Evolutionary conservation across 2,329 filamentous ascomycete species (phyloP).

Genomic region (Calonectria henricotiae): DNA sequence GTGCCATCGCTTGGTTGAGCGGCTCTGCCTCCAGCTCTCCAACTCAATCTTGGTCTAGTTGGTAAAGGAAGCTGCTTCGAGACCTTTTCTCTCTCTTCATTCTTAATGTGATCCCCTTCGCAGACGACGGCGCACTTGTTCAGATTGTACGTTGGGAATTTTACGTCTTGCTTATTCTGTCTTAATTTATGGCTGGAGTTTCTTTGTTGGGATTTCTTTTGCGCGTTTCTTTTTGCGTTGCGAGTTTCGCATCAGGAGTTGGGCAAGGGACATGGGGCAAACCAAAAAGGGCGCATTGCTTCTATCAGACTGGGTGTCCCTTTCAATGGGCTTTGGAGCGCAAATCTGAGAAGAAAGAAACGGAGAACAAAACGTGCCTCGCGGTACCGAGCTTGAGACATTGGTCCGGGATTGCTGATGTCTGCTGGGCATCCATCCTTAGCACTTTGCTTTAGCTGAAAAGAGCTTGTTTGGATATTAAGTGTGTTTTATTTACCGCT

Average conservation of each 20-base stretch:
- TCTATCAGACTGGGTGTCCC: conserved; percentile 27
- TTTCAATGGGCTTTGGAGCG: conserved; percentile 24
- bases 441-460: conserved; percentile 12
- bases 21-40: conserved; percentile 55
- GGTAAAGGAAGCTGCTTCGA: conserved; percentile 36
- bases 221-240: conserved; percentile 28
- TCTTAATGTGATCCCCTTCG: neutral
- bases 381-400: conserved; percentile 37
- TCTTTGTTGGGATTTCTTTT: conserved; percentile 30
- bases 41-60: conserved; percentile 46
- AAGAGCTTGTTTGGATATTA: conserved; percentile 28
- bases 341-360: conserved; percentile 27
- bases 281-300: conserved; percentile 40
- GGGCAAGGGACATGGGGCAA: conserved; percentile 41
- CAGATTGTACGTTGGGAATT: conserved; percentile 29
- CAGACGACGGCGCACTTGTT: conserved; percentile 14
- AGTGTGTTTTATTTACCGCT: conserved; percentile 27
- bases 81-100: too few species aligned
- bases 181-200: conserved; percentile 35
- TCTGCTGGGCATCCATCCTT: conserved; percentile 15
- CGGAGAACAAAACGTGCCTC: conserved; percentile 30
- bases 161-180: conserved; percentile 36
- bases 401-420: conserved; percentile 33
- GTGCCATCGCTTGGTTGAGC: conserved; percentile 76
- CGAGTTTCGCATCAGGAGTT: conserved; percentile 47